Percentiles rank a stretch among this genome's conserved stretches.
These are phyloP conservation scores for Gentiana straminea DNA, from an alignment of 257 asterid genomes.

Conservation along the genomic window DNA sequence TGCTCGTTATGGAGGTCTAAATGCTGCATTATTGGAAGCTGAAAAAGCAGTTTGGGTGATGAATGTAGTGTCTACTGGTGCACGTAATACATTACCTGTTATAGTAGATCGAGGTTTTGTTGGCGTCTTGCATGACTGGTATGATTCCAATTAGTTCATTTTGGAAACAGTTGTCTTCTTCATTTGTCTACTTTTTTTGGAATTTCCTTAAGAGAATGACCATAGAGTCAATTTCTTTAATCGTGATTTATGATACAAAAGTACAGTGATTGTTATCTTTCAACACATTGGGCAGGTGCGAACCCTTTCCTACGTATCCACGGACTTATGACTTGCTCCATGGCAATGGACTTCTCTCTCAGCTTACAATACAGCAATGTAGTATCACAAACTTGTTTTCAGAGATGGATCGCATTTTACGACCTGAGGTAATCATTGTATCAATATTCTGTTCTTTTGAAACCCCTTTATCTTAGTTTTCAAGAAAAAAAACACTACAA, in stretches of 20 bases:
- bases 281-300: conserved; percentile 48
- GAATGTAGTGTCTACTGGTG: conserved; percentile 82
- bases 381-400: conserved; percentile 43
- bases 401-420: conserved; percentile 89
- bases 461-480: background rate
- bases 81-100: conserved; percentile 60
- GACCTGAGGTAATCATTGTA: conserved; percentile 69
- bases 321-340: conserved; percentile 92
- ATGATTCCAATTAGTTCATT: conserved; percentile 11
- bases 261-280: conserved; percentile 5
- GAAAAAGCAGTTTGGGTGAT: conserved; percentile 83
- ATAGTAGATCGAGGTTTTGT: conserved; percentile 70
- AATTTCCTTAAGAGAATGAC: no score
- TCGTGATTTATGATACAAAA: no score
- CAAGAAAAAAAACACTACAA: no score
- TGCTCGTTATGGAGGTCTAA: conserved; percentile 81
- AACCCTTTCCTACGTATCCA: conserved; percentile 93
- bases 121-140: conserved; percentile 86
- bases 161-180: no score
- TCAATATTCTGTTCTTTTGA: background rate
- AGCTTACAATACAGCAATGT: conserved; percentile 44
- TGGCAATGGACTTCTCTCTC: conserved; percentile 66
- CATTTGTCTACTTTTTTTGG: no score
- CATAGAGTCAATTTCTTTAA: no score
- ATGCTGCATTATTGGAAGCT: conserved; percentile 58